These are phyloP conservation scores for Lepraria neglecta DNA, from an alignment of 495 filamentous ascomycete genomes.

Conservation along the genomic window DNA sequence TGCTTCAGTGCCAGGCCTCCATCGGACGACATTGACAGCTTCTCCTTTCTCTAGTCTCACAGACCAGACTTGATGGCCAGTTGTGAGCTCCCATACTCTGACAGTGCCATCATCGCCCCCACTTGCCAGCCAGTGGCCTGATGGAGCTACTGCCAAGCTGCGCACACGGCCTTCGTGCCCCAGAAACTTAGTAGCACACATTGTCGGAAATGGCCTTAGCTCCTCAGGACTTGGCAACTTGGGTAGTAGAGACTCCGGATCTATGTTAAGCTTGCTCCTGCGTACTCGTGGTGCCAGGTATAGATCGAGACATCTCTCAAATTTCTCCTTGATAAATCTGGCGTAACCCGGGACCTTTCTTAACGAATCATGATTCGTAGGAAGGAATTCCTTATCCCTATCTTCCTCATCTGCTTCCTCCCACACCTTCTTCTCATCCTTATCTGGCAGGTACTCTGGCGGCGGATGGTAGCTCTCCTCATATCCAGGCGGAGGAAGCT, in stretches of 20 bases:
- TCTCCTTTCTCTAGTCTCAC: constrained; percentile 73
- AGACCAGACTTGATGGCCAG: constrained; percentile 82
- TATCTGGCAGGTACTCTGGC: constrained; percentile 82
- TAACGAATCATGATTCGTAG: constrained; percentile 71
- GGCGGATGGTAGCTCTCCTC: constrained; percentile 97
- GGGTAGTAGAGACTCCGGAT: constrained; percentile 85
- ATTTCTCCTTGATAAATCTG: constrained; percentile 85
- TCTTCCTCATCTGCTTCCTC: constrained; percentile 84
- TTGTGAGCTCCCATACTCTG: constrained; percentile 75
- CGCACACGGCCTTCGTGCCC: constrained; percentile 88
- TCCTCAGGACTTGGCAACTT: constrained; percentile 94
- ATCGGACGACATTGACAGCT: constrained; percentile 77
- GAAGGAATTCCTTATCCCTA: constrained; percentile 79
- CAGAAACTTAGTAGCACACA: constrained; percentile 71
- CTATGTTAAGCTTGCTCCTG: constrained; percentile 91
- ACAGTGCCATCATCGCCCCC: constrained; percentile 94
- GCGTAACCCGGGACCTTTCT: constrained; percentile 92
- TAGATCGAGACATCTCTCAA: constrained; percentile 89
- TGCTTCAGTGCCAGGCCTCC: constrained; percentile 78
- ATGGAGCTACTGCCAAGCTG: constrained; percentile 70
- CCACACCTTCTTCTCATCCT: constrained; percentile 82
- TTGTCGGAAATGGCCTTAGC: constrained; percentile 86
- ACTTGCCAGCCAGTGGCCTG: constrained; percentile 72
- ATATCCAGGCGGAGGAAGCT: constrained; percentile 87
- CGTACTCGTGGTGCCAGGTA: constrained; percentile 90